phyloP scores from a whole-genome alignment of 139 green algal species.

The Parachlorella kessleri region DNA sequence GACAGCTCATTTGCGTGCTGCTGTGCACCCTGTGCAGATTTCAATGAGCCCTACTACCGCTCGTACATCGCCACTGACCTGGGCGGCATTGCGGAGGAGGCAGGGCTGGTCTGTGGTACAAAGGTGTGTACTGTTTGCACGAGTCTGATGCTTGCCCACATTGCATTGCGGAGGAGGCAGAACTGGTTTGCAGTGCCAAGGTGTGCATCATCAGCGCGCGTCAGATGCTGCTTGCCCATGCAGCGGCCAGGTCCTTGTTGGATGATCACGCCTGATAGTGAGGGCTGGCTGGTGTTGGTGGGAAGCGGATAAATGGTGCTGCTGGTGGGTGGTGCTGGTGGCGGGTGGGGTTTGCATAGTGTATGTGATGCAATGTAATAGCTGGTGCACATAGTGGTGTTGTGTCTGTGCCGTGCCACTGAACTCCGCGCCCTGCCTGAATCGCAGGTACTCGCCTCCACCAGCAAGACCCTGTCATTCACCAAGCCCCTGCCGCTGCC shows the following conservation, averaged over 20 bases:
- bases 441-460: slow-evolving; percentile 40
- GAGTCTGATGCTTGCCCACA: too few relatives aligned
- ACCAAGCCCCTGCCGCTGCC: slow-evolving; percentile 49
- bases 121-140: too few relatives aligned
- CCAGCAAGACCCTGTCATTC: slow-evolving; percentile 74
- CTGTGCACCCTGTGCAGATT: slow-evolving; percentile 67
- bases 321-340: background rate
- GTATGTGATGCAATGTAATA: background rate
- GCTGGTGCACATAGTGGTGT: background rate
- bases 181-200: slow-evolving; percentile 72
- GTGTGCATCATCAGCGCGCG: too few relatives aligned
- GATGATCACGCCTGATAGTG: background rate
- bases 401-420: background rate
- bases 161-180: slow-evolving; percentile 60
- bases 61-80: slow-evolving; percentile 50
- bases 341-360: background rate
- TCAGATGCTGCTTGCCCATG: too few relatives aligned
- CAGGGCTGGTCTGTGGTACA: slow-evolving; percentile 60
- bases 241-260: too few relatives aligned
- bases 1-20: too few relatives aligned
- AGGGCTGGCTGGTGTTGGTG: too few relatives aligned
- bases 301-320: background rate
- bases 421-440: too few relatives aligned
- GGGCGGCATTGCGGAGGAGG: slow-evolving; percentile 57
- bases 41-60: slow-evolving; percentile 83